Evolutionary conservation across 805 yeast species (phyloP), one percentile per base, ranked within the genome.

Genomic region (Vanderwaltozyma polyspora): DNA sequence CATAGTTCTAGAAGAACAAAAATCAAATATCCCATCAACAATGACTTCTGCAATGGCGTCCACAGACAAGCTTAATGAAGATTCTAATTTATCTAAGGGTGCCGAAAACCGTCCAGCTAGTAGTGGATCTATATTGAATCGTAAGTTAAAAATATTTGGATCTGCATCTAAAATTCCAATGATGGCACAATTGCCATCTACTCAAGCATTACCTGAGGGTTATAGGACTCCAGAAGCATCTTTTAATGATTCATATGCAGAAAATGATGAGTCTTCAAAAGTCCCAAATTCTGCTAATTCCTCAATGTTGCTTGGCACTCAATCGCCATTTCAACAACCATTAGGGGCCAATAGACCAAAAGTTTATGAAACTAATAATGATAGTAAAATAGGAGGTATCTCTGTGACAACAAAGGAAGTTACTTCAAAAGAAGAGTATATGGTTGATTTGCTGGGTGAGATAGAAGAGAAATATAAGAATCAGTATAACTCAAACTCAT

Each of bases 391-490:
- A n/a, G n/a, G n/a, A n/a, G n/a, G n/a, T n/a, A n/a, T n/a, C n/a
- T n/a, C n/a, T n/a, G n/a, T n/a, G n/a, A n/a, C n/a, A n/a, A n/a
- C n/a, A n/a, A n/a, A n/a, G n/a, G n/a, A n/a, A n/a, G n/a, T n/a
- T n/a, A n/a, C n/a, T n/a, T n/a, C n/a, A n/a, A 33, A 35, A 31
- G 32, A 35, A 9, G 38, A 40, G 17, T 42, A 43, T 31, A 43
- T 56, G 50, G 36, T 40, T 3, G 59, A 55, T 37, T 39, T 48
- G 17, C 33, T 55, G n/a, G 41, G 32, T 3, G 46, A 52, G 31
- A 32, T 52, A 23, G 49, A 46, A 32, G 50, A 50, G 4, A 30
- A 41, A 0, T 56, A 56, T 35, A 41, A 29, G 18, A 48, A 48
- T 17, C 52, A 51, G 27, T 33, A 34, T 29, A 43, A 37, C n/a